Evolutionary conservation across 2,329 filamentous ascomycete genomes (phyloP).

Genomic region (Diplodia seriata): DNA sequence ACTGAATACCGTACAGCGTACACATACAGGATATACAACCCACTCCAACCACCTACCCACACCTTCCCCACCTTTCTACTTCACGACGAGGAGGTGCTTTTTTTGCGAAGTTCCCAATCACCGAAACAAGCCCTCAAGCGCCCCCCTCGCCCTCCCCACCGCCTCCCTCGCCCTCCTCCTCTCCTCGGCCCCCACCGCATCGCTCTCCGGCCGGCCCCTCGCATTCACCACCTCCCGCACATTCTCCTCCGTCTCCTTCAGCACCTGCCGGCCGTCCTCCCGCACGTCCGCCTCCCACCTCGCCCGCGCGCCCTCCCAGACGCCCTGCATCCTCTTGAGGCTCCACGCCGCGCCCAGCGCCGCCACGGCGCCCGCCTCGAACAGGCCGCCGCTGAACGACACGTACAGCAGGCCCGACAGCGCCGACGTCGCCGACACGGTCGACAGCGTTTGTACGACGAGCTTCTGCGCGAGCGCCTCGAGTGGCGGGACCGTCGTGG

Average conservation of each 20-base stretch:
- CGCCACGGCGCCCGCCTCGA: slow-evolving; percentile 66
- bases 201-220: slow-evolving; percentile 48
- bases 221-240: slow-evolving; percentile 54
- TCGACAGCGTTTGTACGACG: slow-evolving; percentile 76
- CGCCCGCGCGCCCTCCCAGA: slow-evolving; percentile 62
- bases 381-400: slow-evolving; percentile 56
- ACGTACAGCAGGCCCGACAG: slow-evolving; percentile 64
- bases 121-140: slow-evolving; percentile 48
- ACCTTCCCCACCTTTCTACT: neutral
- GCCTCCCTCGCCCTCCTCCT: slow-evolving; percentile 49
- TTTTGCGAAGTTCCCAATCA: neutral
- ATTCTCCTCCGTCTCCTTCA: slow-evolving; percentile 61
- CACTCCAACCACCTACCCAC: neutral
- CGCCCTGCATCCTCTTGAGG: slow-evolving; percentile 63
- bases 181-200: slow-evolving; percentile 15
- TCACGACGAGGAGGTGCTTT: no score
- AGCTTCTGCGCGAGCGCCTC: slow-evolving; percentile 55
- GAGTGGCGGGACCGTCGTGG: slow-evolving; percentile 51
- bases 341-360: slow-evolving; percentile 65
- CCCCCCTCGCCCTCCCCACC: slow-evolving; percentile 56
- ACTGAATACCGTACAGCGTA: neutral
- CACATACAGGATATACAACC: slow-evolving; percentile 19
- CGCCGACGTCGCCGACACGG: slow-evolving; percentile 65
- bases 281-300: slow-evolving; percentile 61
- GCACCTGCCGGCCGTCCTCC: slow-evolving; percentile 63